Conservation (phyloP, 345 rosid genomes). For the Populus simonii region DNA sequence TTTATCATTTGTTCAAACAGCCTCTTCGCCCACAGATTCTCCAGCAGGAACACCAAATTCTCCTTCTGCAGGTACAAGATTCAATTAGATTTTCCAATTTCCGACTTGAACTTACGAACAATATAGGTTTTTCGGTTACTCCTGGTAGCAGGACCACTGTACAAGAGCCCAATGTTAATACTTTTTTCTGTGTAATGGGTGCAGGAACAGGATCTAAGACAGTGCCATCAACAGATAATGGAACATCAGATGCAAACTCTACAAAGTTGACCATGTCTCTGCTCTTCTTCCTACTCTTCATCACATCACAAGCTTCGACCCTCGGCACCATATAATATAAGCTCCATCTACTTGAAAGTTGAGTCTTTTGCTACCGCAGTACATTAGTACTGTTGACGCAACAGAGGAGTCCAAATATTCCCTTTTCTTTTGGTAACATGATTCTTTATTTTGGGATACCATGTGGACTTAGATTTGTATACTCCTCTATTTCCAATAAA, state of each 20-base stretch:
- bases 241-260: conserved; percentile 24
- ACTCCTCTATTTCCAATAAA: background rate
- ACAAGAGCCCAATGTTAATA: background rate
- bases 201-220: conserved; percentile 33
- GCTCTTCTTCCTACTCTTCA: conserved; percentile 11
- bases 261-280: conserved; percentile 16
- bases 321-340: background rate
- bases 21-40: conserved; percentile 22
- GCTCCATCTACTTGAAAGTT: background rate
- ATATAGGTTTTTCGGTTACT: background rate
- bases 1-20: conserved; percentile 5
- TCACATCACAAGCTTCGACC: conserved; percentile 1
- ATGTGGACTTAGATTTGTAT: background rate
- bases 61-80: conserved; percentile 19
- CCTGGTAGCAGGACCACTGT: background rate
- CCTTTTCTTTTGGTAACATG: background rate
- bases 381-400: background rate
- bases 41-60: conserved; percentile 22
- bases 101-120: background rate
- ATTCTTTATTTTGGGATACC: background rate
- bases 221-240: conserved; percentile 15
- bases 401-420: background rate
- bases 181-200: background rate
- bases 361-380: background rate
- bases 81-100: background rate